phyloP scores from a whole-genome alignment of 2,329 filamentous ascomycete genomes.

The Aureobasidium pullulans region DNA sequence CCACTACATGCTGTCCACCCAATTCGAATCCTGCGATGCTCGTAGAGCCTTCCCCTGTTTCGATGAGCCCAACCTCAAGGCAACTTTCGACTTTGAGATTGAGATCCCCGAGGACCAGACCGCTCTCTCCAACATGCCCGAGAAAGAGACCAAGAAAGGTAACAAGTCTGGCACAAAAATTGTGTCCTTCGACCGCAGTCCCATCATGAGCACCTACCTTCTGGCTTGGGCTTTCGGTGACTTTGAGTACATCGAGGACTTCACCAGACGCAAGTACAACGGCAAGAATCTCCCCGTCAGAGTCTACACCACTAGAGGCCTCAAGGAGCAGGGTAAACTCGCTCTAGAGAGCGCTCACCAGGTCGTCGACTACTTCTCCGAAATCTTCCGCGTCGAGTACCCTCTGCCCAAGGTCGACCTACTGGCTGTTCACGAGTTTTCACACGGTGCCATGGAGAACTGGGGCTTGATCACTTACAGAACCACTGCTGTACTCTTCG shows the following conservation, averaged over 20 bases:
- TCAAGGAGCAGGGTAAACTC: constrained; percentile 85
- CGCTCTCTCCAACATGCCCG: constrained; percentile 92
- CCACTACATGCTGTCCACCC: constrained; percentile 75
- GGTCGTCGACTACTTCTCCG: constrained; percentile 93
- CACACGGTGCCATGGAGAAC: constrained; percentile 82
- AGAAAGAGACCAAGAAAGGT: constrained; percentile 63
- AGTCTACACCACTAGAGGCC: constrained; percentile 90
- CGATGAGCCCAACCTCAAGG: constrained; percentile 95
- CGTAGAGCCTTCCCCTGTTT: constrained; percentile 95
- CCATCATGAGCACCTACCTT: constrained; percentile 84
- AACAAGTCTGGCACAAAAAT: constrained; percentile 57
- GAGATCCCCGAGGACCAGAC: constrained; percentile 84
- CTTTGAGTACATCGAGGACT: constrained; percentile 91
- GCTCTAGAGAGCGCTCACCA: constrained; percentile 86
- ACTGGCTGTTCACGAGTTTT: constrained; percentile 86
- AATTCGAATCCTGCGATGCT: constrained; percentile 95
- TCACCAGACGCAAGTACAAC: constrained; percentile 83
- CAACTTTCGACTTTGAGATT: constrained; percentile 88
- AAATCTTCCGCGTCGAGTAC: constrained; percentile 89
- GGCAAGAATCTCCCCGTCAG: constrained; percentile 86
- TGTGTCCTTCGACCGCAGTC: constrained; percentile 75
- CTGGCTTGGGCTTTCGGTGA: constrained; percentile 93
- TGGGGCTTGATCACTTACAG: constrained; percentile 92
- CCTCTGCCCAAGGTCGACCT: constrained; percentile 88
- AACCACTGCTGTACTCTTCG: constrained; percentile 92